These are phyloP conservation scores for Lanmaoa pseudosensibilis DNA, from an alignment of 768 basidiomycete species.

Conservation along the genomic window DNA sequence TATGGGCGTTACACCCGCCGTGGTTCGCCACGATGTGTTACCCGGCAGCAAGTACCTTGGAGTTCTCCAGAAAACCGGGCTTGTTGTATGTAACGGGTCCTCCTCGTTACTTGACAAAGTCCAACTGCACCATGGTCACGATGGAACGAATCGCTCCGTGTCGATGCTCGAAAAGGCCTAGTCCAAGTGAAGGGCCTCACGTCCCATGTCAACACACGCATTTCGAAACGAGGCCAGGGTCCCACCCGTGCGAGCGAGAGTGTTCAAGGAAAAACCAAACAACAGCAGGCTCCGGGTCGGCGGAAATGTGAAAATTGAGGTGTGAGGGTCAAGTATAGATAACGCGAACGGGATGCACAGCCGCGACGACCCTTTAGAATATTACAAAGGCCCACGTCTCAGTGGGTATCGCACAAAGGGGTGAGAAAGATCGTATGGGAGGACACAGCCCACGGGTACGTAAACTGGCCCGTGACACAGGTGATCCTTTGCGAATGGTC, in stretches of 20 bases:
- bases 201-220: background rate
- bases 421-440: slow-evolving; percentile 5
- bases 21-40: background rate
- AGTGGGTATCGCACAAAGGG: background rate
- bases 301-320: background rate
- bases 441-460: slow-evolving; percentile 8
- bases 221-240: slow-evolving; percentile 19
- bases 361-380: background rate
- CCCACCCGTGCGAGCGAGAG: slow-evolving; percentile 14
- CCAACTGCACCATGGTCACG: too few relatives aligned
- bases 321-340: slow-evolving; percentile 1
- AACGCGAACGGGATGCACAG: slow-evolving; percentile 4
- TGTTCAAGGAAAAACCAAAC: background rate
- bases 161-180: background rate
- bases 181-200: slow-evolving; percentile 2
- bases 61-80: background rate
- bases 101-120: background rate
- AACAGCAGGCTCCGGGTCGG: slow-evolving; percentile 10
- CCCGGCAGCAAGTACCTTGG: background rate
- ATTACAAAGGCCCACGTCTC: background rate
- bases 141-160: background rate
- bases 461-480: background rate
- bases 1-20: background rate
- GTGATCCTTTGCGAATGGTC: background rate
- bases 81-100: slow-evolving; percentile 4